Conservation (phyloP, 352 stramenopile genomes). For the Globisporangium sylvaticum region DNA sequence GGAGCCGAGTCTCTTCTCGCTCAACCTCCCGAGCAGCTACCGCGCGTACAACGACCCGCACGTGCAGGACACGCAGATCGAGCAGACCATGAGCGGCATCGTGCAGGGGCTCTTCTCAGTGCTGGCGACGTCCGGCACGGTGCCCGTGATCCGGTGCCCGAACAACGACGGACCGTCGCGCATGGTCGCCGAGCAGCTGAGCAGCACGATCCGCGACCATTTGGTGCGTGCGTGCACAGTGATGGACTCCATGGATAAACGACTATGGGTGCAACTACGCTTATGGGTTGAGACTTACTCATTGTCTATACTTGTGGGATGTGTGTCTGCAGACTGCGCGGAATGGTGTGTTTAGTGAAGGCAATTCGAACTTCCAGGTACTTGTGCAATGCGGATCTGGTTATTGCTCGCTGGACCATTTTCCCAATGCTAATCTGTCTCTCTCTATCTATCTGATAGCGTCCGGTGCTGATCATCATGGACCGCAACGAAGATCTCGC, state of each 20-base stretch:
- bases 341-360: conserved; percentile 67
- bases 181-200: conserved; percentile 95
- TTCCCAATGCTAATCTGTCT: neutral
- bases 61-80: conserved; percentile 72
- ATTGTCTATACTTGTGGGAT: neutral
- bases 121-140: conserved; percentile 88
- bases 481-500: conserved; percentile 96
- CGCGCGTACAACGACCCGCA: conserved; percentile 90
- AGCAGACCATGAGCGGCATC: conserved; percentile 68
- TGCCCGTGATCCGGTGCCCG: conserved; percentile 95
- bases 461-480: conserved; percentile 95
- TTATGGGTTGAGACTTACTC: neutral
- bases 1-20: conserved; percentile 92
- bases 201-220: conserved; percentile 71
- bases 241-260: no score
- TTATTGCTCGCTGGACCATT: neutral
- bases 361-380: conserved; percentile 63
- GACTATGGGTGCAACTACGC: no score
- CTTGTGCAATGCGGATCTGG: neutral
- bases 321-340: conserved; percentile 35
- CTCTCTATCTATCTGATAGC: conserved; percentile 24
- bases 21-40: conserved; percentile 93
- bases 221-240: conserved; percentile 28
- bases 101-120: conserved; percentile 90
- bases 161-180: conserved; percentile 91